phyloP scores from a whole-genome alignment of 805 yeast species.

The Kuraishia floccosa region DNA sequence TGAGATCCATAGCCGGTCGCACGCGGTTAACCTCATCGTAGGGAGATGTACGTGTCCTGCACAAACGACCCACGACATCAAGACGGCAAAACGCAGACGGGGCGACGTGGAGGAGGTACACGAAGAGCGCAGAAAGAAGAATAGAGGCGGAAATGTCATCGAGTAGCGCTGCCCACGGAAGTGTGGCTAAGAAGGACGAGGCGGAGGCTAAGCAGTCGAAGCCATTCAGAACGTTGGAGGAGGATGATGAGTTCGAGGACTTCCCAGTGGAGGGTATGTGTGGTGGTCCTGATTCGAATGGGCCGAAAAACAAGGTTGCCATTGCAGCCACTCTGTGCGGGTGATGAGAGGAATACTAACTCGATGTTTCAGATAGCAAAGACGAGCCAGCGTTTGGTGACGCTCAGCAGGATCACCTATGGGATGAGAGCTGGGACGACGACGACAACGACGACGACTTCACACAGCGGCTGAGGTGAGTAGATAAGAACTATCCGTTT shows the following conservation, averaged over 20 bases:
- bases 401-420: conserved; percentile 48
- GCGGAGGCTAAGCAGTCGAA: conserved; percentile 13
- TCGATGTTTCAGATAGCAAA: conserved; percentile 46
- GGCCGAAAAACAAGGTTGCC: no score
- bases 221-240: conserved; percentile 67
- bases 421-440: conserved; percentile 99
- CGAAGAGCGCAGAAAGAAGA: no score
- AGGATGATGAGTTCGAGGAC: conserved; percentile 96
- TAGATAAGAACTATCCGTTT: no score
- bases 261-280: conserved; percentile 71
- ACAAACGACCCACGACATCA: no score
- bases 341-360: conserved; percentile 5
- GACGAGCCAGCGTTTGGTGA: conserved; percentile 39
- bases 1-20: no score
- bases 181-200: conserved; percentile 1
- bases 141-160: no score
- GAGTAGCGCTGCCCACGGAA: no score
- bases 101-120: no score
- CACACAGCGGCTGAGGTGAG: conserved; percentile 57
- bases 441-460: conserved; percentile 90
- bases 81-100: no score
- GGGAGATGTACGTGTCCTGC: no score
- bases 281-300: background rate
- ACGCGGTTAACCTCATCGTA: no score
- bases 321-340: background rate